phyloP scores from a whole-genome alignment of 2,329 filamentous ascomycete species.

The Pseudogymnoascus sp. region DNA sequence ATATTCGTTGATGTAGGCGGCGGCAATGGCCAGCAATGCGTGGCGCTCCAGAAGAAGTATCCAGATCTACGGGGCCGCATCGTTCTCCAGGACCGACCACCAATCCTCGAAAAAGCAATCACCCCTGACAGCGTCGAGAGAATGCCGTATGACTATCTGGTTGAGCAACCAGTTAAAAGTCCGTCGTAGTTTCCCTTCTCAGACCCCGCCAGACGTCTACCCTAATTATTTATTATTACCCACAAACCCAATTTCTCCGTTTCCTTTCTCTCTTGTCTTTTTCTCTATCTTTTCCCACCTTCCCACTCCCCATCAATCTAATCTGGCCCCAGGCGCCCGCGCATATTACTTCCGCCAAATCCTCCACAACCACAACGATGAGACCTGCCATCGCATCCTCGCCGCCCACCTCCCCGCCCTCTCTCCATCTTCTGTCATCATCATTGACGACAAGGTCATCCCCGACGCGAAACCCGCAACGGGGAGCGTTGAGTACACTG shows the following conservation, averaged over 20 bases:
- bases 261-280: neutral
- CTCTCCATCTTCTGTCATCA: conserved; percentile 13
- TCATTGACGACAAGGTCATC: neutral
- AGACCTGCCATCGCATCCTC: conserved; percentile 21
- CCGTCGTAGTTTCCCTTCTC: neutral
- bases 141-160: conserved; percentile 18
- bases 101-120: conserved; percentile 18
- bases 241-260: neutral
- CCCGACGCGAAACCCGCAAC: neutral
- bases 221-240: neutral
- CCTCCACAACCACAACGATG: conserved; percentile 23
- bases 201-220: neutral
- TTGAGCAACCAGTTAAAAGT: conserved; percentile 22
- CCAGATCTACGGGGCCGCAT: conserved; percentile 7
- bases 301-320: neutral
- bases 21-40: conserved; percentile 9
- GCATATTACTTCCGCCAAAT: conserved; percentile 26
- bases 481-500: conserved; percentile 16
- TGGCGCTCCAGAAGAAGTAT: conserved; percentile 2
- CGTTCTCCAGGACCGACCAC: conserved; percentile 20
- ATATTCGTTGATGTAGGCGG: conserved; percentile 4
- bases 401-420: conserved; percentile 11
- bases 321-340: conserved; percentile 15
- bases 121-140: conserved; percentile 18
- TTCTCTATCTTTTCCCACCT: neutral